Percentiles rank a stretch among this genome's conserved stretches.
Conservation (phyloP, 352 stramenopile species). For the Pythium rhizo-oryzae region DNA sequence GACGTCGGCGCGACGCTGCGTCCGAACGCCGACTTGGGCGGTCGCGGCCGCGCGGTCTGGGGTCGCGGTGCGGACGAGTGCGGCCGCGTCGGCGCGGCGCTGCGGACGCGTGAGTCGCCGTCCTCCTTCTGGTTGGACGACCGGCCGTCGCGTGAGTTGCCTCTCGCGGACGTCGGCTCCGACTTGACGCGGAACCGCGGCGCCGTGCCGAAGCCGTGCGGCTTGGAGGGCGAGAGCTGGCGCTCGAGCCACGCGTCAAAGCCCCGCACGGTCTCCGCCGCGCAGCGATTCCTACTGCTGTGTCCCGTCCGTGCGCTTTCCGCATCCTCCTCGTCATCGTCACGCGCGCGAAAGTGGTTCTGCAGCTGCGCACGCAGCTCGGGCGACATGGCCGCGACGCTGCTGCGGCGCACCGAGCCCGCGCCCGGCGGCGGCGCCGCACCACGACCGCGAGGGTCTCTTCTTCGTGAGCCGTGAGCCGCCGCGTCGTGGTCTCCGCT, state of each 20-base stretch:
- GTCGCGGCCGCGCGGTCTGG: background rate
- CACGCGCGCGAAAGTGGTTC: background rate
- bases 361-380: slow-evolving; percentile 8
- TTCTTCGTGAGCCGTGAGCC: background rate
- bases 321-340: slow-evolving; percentile 4
- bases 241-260: slow-evolving; percentile 44
- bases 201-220: slow-evolving; percentile 12
- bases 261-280: slow-evolving; percentile 32
- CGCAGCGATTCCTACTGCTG: background rate
- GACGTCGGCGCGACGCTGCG: slow-evolving; percentile 1
- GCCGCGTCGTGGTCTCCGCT: background rate
- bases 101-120: background rate
- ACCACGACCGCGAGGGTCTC: too few species aligned
- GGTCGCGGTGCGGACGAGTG: background rate
- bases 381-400: slow-evolving; percentile 8
- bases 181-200: slow-evolving; percentile 2
- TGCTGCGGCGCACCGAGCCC: slow-evolving; percentile 3
- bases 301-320: background rate
- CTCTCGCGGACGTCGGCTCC: too few species aligned
- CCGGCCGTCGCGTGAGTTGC: background rate
- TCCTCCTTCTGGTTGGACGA: slow-evolving; percentile 8
- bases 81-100: background rate
- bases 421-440: too few species aligned
- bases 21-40: slow-evolving; percentile 17
- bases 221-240: slow-evolving; percentile 25